Evolutionary conservation across 768 basidiomycete genomes (phyloP).

Genomic region (Phanerochaete carnosa): DNA sequence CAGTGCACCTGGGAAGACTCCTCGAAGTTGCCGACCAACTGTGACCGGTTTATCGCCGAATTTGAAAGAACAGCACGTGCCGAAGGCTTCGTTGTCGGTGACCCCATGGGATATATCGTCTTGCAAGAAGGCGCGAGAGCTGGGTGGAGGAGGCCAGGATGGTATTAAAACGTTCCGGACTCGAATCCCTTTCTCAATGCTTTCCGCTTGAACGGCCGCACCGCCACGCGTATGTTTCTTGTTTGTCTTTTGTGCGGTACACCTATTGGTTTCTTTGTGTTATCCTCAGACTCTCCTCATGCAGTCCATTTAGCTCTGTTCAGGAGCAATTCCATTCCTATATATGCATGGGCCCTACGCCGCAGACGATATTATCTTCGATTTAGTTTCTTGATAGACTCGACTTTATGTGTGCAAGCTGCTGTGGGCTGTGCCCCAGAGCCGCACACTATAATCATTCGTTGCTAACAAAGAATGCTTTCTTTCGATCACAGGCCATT

Average conservation of each 20-base stretch:
- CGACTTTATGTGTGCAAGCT: too few species aligned
- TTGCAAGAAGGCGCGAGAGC: constrained; percentile 17
- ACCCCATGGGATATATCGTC: constrained; percentile 6
- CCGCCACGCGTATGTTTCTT: too few species aligned
- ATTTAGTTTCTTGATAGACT: too few species aligned
- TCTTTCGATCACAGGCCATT: too few species aligned
- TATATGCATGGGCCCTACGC: too few species aligned
- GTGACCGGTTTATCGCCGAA: constrained; percentile 13
- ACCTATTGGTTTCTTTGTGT: background rate
- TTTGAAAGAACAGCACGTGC: constrained; percentile 15
- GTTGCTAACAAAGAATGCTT: too few species aligned
- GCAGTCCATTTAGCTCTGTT: too few species aligned
- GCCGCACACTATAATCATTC: too few species aligned
- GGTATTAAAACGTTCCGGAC: background rate
- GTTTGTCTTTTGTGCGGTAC: background rate
- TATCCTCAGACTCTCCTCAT: background rate
- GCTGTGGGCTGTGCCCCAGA: too few species aligned
- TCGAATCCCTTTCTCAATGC: background rate
- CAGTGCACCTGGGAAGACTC: constrained; percentile 15
- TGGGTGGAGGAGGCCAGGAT: constrained; percentile 9
- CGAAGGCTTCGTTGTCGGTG: constrained; percentile 13
- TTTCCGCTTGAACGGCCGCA: background rate
- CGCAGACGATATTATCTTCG: too few species aligned
- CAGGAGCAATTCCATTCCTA: too few species aligned
- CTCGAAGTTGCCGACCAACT: constrained; percentile 11